phyloP scores from a whole-genome alignment of 495 filamentous ascomycete species.

The Annulohypoxylon stygium region DNA sequence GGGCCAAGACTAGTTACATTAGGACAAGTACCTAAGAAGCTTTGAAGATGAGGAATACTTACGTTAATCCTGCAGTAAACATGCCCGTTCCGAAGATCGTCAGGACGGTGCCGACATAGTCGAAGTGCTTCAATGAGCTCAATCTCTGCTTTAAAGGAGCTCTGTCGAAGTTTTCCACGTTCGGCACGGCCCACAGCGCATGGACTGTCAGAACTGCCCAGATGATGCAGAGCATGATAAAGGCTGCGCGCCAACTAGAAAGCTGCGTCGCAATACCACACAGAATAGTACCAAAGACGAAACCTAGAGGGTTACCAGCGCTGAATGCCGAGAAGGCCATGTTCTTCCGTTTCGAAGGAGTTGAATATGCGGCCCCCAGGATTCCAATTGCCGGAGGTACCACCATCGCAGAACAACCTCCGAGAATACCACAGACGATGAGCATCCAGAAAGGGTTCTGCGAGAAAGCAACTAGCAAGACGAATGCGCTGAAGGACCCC shows the following conservation, averaged over 20 bases:
- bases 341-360: conserved; percentile 75
- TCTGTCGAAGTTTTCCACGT: conserved; percentile 64
- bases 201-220: conserved; percentile 70
- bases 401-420: conserved; percentile 71
- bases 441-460: conserved; percentile 73
- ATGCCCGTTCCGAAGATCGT: conserved; percentile 74
- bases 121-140: conserved; percentile 66
- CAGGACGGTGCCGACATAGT: conserved; percentile 71
- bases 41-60: conserved; percentile 45
- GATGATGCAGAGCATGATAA: conserved; percentile 72
- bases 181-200: conserved; percentile 73
- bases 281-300: conserved; percentile 75
- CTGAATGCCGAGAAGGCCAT: conserved; percentile 77
- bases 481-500: conserved; percentile 68
- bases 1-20: conserved; percentile 54
- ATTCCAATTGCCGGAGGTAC: conserved; percentile 77
- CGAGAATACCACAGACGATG: conserved; percentile 72
- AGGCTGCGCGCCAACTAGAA: conserved; percentile 73
- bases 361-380: conserved; percentile 72
- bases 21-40: conserved; percentile 16
- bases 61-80: conserved; percentile 74
- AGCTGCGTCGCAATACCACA: conserved; percentile 72
- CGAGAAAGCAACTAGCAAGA: conserved; percentile 71
- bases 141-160: conserved; percentile 59
- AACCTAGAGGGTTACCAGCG: conserved; percentile 78